phyloP scores from a whole-genome alignment of 23 red algal genomes.

The Cyanidioschyzon merolae region DNA sequence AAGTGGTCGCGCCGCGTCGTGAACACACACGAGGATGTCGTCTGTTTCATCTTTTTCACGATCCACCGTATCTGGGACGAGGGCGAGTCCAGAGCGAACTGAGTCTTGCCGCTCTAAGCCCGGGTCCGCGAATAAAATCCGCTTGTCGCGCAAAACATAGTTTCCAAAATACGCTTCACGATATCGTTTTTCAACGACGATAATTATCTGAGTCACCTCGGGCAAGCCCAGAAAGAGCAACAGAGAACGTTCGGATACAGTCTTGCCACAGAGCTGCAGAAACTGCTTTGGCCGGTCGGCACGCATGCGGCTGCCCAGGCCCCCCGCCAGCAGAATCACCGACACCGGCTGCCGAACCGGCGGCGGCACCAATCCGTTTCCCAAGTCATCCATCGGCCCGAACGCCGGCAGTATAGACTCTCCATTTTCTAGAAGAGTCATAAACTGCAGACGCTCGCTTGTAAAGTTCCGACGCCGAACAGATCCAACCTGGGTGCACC shows the following conservation, averaged over 20 bases:
- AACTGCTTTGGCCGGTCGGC: slow-evolving; percentile 84
- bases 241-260: slow-evolving; percentile 62
- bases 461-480: not conserved
- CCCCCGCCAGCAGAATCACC: slow-evolving; percentile 82
- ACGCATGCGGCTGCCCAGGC: slow-evolving; percentile 78
- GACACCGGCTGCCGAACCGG: slow-evolving; percentile 19
- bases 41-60: not conserved
- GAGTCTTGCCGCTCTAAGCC: slow-evolving; percentile 95
- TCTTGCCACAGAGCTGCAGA: slow-evolving; percentile 47
- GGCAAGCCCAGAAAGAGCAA: slow-evolving; percentile 46
- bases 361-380: not conserved
- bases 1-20: slow-evolving; percentile 81
- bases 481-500: not conserved
- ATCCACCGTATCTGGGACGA: not conserved
- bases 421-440: not conserved
- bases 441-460: not conserved
- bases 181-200: slow-evolving; percentile 57
- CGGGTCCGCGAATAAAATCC: slow-evolving; percentile 56
- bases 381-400: not conserved
- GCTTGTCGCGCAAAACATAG: slow-evolving; percentile 6
- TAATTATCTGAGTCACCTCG: slow-evolving; percentile 53
- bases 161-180: slow-evolving; percentile 16
- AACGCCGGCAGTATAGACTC: not conserved
- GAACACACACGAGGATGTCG: slow-evolving; percentile 59
- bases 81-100: slow-evolving; percentile 24